These are phyloP conservation scores for Euphorbia pulcherrima DNA, from an alignment of 345 rosid species.

Conservation along the genomic window DNA sequence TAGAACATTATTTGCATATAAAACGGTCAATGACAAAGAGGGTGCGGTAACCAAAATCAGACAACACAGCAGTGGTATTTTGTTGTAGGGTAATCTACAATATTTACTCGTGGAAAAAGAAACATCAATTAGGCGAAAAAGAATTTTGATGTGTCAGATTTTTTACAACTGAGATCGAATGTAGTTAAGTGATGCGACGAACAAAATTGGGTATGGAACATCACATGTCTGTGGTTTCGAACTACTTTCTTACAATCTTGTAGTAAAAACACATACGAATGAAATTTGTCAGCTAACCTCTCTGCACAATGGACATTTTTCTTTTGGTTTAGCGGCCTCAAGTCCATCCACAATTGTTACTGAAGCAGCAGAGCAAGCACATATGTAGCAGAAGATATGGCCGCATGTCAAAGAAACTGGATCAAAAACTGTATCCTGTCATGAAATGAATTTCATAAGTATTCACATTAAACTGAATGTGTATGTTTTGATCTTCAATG, in stretches of 20 bases:
- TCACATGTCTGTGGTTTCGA: not conserved
- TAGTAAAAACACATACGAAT: not conserved
- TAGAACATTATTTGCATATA: not conserved
- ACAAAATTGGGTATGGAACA: not conserved
- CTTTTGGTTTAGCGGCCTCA: conserved; percentile 52
- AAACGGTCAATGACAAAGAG: not conserved
- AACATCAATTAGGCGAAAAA: not conserved
- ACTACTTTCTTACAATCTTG: not conserved
- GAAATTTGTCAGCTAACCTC: conserved; percentile 47
- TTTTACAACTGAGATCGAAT: not conserved
- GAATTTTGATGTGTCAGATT: not conserved
- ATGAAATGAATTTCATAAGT: not conserved
- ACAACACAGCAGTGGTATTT: not conserved
- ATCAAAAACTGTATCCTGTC: conserved; percentile 89
- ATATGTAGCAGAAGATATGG: conserved; percentile 87
- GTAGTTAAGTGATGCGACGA: not conserved
- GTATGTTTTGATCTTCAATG: too few species aligned
- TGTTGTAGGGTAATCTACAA: not conserved
- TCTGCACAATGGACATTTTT: conserved; percentile 86
- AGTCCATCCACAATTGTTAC: conserved; percentile 73
- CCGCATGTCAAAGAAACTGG: conserved; percentile 83
- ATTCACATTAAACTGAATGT: not conserved
- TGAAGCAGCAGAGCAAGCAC: conserved; percentile 95
- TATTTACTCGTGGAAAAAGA: not conserved
- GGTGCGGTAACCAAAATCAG: not conserved